Evolutionary conservation across 768 basidiomycete genomes (phyloP).

Genomic region (Saitozyma sp.): DNA sequence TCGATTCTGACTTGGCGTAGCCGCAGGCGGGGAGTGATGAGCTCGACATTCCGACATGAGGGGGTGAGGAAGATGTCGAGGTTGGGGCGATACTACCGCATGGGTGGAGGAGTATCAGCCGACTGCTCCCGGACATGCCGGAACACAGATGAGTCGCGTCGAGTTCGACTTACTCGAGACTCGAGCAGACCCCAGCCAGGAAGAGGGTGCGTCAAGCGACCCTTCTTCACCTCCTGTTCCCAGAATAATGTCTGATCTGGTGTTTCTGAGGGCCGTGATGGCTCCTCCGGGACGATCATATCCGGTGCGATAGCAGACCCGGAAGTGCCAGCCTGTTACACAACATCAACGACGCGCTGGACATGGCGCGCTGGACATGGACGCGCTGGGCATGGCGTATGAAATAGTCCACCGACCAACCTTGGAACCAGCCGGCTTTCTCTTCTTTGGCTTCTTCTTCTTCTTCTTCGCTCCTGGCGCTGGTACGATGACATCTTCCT

Average conservation of each 20-base stretch:
- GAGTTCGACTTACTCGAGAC: constrained; percentile 9
- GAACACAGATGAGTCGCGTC: not conserved
- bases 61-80: constrained; percentile 35
- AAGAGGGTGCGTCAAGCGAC: constrained; percentile 3
- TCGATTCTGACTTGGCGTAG: constrained; percentile 29
- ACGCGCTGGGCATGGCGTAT: too few relatives aligned
- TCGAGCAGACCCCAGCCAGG: constrained; percentile 20
- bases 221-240: constrained; percentile 19
- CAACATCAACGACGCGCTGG: too few relatives aligned
- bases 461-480: too few relatives aligned
- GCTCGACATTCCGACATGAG: constrained; percentile 24
- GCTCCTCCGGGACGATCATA: not conserved
- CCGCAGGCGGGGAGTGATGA: constrained; percentile 29
- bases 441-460: too few relatives aligned
- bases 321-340: too few relatives aligned
- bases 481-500: too few relatives aligned
- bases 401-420: too few relatives aligned
- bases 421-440: too few relatives aligned
- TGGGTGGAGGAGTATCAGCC: not conserved
- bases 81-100: constrained; percentile 10
- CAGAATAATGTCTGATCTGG: constrained; percentile 21
- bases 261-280: constrained; percentile 13
- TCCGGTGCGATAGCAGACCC: too few relatives aligned
- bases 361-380: too few relatives aligned
- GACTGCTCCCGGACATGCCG: too few relatives aligned